Base-by-base conservation (phyloP, 1,139 yeast species). In the Debaryomycetaceae sp. region DNA sequence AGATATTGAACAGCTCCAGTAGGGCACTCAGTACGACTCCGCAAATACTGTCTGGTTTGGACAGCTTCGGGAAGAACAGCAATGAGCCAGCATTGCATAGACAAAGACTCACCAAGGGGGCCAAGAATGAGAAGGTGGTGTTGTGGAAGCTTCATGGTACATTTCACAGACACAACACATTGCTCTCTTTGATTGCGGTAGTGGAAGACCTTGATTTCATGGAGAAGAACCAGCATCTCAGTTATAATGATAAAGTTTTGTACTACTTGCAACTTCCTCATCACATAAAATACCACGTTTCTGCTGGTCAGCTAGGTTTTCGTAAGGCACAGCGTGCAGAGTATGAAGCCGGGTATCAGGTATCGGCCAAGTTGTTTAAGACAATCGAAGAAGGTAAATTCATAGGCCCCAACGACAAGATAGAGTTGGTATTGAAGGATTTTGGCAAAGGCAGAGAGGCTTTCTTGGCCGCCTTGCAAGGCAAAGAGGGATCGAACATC, bases 331-430 rank as follows among this genome's bases (percentile, higher is more conserved):
- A 85, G 47, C 78, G 97, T 67, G 88, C 95, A 44, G 96, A 90
- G 63, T 88, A 88, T 60, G 99, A 91, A 67, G 97, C 97, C 1
- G 87, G 86, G n/a, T 90, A 86, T 72, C 97, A 90, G 62, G 87
- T 93, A 9, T 74, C 90, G 22, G 72, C 90, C 6, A 79, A 80
- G 52, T 75, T 87, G 72, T 89, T 91, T 66, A 78, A 83, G 51
- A 65, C 77, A 50, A 87, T 91, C 57, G 81, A 83, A 57, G 84
- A 81, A 51, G 74, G 75, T 51, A 78, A 76, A 38, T 68, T 76
- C 49, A 65, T 83, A 44, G 68, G 68, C 2, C 71, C 75, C 6
- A 75, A 74, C 52, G 80, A 78, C 53, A 77, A 81, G 51, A 67
- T 85, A 22, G 97, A 91, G 63, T 65, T 93, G 45, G 80, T 88